Evolutionary conservation across 2,329 filamentous ascomycete species (phyloP).

Genomic region (Penicillium sp.): DNA sequence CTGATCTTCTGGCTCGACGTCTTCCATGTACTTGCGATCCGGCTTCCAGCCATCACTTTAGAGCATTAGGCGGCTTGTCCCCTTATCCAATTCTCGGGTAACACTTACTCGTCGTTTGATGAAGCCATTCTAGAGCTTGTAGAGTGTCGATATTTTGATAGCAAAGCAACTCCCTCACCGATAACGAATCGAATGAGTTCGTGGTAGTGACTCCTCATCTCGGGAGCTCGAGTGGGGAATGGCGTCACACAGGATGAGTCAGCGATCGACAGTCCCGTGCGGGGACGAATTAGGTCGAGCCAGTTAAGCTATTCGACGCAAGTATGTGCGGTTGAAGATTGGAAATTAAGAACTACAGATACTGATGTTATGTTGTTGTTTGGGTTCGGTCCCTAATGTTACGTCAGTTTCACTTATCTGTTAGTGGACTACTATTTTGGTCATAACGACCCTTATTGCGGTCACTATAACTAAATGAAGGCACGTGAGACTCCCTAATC

Average conservation of each 20-base stretch:
- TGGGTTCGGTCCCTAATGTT: too few relatives aligned
- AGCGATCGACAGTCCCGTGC: background rate
- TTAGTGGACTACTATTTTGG: too few relatives aligned
- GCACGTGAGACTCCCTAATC: background rate
- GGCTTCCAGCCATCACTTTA: conserved; percentile 8
- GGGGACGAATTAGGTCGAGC: background rate
- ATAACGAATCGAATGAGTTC: background rate
- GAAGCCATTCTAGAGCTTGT: background rate
- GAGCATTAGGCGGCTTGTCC: conserved; percentile 4
- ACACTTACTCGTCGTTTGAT: background rate
- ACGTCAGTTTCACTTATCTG: too few relatives aligned
- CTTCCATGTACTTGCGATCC: conserved; percentile 2
- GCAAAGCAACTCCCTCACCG: background rate
- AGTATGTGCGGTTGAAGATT: background rate
- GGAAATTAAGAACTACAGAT: background rate
- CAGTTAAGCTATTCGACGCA: background rate
- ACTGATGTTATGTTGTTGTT: too few relatives aligned
- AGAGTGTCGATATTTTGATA: background rate
- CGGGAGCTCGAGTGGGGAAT: background rate
- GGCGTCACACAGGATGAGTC: background rate
- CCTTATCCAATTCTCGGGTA: background rate
- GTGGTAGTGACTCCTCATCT: background rate
- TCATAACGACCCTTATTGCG: too few relatives aligned
- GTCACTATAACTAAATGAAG: too few relatives aligned
- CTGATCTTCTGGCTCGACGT: conserved; percentile 8